Evolutionary conservation across 371 early-diverging fungal species (phyloP), one percentile per base, ranked within the genome.

Genomic region (Mycotypha africana): DNA sequence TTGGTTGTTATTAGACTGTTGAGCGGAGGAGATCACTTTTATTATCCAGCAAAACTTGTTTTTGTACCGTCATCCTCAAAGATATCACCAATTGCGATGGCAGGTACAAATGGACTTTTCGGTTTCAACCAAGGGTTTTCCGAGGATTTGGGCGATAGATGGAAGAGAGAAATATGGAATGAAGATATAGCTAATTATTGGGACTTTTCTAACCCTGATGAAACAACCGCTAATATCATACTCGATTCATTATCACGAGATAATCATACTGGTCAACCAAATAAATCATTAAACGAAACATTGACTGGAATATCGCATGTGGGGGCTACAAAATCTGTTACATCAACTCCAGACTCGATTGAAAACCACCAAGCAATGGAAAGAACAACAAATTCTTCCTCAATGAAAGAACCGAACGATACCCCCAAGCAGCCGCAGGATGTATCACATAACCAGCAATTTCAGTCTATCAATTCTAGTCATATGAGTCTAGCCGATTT

Each of bases 121-220:
- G 49, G 54, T 0, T 51, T 52, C 14, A 67, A 73, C 32, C 60
- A 62, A 36, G 74, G 74, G 1, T 44, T 54, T 17, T 54, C 60
- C 10, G 69, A 70, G 32, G 67, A 65, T 42, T 37, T 74, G 15
- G 70, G 66, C 2, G 62, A 70, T 25, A 59, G 64, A 48, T 68
- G 68, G 66, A 42, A 49, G 45, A 48, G 66, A n/a, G 58, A 62
- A 55, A 55, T 62, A 10, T 70, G 70, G 69, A 53, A 45, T n/a
- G 56, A 61, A 6, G 34, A 45, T 3, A 42, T 48, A 2, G 31
- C 42, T 0, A 43, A 51, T 43, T 46, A 46, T 12, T 59, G 60
- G 60, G 42, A 57, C 4, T 57, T 45, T 26, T n/a, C 35, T 1
- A 47, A 52, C 37, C 51, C 58, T 9, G 30, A 33, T 22, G 48